phyloP scores from a whole-genome alignment of 805 yeast genomes.

The Candida yuanshanica region DNA sequence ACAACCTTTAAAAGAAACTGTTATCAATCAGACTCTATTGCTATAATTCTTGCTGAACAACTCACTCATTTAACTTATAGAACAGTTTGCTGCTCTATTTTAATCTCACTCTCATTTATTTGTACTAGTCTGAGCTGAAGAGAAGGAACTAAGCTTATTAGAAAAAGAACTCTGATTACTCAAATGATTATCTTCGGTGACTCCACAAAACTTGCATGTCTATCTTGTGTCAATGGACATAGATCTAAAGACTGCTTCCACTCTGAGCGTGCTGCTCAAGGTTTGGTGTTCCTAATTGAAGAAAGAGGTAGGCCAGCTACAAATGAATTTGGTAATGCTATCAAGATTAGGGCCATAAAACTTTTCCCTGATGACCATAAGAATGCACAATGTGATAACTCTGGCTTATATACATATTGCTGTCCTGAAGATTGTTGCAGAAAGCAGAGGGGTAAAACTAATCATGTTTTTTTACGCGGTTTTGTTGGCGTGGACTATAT shows the following conservation, averaged over 20 bases:
- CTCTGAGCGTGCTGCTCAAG: neutral
- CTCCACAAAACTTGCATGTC: neutral
- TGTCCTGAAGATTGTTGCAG: neutral
- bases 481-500: neutral
- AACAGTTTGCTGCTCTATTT: no score
- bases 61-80: no score
- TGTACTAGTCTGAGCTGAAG: no score
- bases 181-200: neutral
- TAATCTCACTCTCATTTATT: no score
- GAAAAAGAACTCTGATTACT: neutral
- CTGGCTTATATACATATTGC: neutral
- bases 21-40: no score
- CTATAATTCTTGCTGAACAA: no score
- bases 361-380: no score
- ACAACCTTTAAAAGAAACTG: no score
- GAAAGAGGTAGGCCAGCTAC: conserved; percentile 4
- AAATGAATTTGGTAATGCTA: neutral
- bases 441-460: no score
- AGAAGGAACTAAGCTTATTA: no score
- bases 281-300: neutral
- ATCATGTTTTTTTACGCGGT: no score
- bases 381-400: neutral
- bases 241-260: conserved; percentile 4
- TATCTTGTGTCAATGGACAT: conserved; percentile 2
- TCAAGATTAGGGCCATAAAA: neutral